Base-by-base conservation (phyloP, 2,329 filamentous ascomycete species). In the Alternaria novae-zelandiae region DNA sequence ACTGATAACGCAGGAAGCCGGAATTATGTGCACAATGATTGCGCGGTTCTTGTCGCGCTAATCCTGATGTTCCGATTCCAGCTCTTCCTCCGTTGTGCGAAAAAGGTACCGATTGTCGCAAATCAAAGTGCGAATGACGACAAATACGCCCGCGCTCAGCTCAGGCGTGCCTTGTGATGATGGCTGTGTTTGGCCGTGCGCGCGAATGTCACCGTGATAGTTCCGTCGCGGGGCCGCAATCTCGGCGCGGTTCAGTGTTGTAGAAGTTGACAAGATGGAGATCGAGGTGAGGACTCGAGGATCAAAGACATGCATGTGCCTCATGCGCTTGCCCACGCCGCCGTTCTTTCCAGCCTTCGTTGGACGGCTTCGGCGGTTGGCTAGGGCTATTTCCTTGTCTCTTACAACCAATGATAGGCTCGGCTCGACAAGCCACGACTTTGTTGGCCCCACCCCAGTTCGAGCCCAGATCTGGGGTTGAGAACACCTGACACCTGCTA, bases 401-500 rank as follows among this genome's bases (percentile, higher is more conserved):
- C 41, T 28, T 10, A n/a, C 23, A 32, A 36, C 63, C 65, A 67
- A 67, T 65, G 63, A 54, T 20, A 47, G 36, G 26, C 21, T 26
- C 50, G 28, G 25, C 30, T 20, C 54, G 56, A 53, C 49, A 57
- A 65, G 65, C 65, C 62, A 65, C 59, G 57, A 20, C 43, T 49
- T 45, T 30, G 49, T 25, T 57, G 30, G 51, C 64, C 65, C 65
- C 65, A 57, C 63, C 57, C 46, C 26, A 41, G 36, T 21, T 56
- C 51, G 59, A 63, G 59, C 63, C 61, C 46, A 64, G 61, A 64
- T 61, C 57, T 61, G 64, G 64, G 61, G 61, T 61, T 57, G 59
- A 32, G 43, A 50, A 59, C 56, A 57, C 60, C 50, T 59, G 49
- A 50, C 50, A 46, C 26, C 26, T 32, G 49, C 56, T 59, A 61